Percentiles rank a stretch among this genome's conserved stretches.
These are phyloP conservation scores for Trichoderma hamatum DNA, from an alignment of 2,329 filamentous ascomycete species.

Conservation along the genomic window DNA sequence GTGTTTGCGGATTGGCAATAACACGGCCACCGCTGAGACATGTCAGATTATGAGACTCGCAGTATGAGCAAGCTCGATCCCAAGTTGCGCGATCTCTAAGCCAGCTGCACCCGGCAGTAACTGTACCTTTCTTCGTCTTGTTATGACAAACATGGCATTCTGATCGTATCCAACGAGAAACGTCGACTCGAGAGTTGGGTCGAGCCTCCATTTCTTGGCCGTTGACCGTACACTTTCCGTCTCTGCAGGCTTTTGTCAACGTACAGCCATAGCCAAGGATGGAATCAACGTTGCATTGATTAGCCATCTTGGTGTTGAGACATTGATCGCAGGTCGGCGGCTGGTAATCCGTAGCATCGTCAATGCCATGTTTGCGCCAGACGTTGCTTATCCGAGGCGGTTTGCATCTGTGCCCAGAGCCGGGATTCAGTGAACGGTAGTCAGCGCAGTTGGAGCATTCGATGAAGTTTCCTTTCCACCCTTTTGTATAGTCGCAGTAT, in stretches of 20 bases:
- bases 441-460: slow-evolving; percentile 37
- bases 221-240: slow-evolving; percentile 15
- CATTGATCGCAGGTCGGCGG: slow-evolving; percentile 29
- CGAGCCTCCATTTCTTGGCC: slow-evolving; percentile 24
- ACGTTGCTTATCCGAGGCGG: slow-evolving; percentile 10
- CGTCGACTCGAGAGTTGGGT: slow-evolving; percentile 30
- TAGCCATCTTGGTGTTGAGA: neutral
- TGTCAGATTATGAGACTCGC: slow-evolving; percentile 26
- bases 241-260: slow-evolving; percentile 27
- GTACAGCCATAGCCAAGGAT: slow-evolving; percentile 30
- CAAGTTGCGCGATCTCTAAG: slow-evolving; percentile 30
- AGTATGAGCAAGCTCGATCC: slow-evolving; percentile 32
- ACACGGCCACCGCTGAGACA: slow-evolving; percentile 32
- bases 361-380: slow-evolving; percentile 29
- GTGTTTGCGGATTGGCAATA: slow-evolving; percentile 16
- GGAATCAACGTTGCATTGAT: slow-evolving; percentile 34
- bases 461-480: slow-evolving; percentile 23
- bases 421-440: slow-evolving; percentile 26
- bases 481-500: slow-evolving; percentile 28
- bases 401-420: slow-evolving; percentile 26
- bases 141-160: slow-evolving; percentile 33
- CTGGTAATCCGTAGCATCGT: slow-evolving; percentile 27
- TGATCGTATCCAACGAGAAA: slow-evolving; percentile 32
- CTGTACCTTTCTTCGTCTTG: slow-evolving; percentile 17
- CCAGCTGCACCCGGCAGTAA: slow-evolving; percentile 32